Evolutionary conservation across 2,329 filamentous ascomycete genomes (phyloP).

Genomic region (Aspergillus oerlinghausenensis): DNA sequence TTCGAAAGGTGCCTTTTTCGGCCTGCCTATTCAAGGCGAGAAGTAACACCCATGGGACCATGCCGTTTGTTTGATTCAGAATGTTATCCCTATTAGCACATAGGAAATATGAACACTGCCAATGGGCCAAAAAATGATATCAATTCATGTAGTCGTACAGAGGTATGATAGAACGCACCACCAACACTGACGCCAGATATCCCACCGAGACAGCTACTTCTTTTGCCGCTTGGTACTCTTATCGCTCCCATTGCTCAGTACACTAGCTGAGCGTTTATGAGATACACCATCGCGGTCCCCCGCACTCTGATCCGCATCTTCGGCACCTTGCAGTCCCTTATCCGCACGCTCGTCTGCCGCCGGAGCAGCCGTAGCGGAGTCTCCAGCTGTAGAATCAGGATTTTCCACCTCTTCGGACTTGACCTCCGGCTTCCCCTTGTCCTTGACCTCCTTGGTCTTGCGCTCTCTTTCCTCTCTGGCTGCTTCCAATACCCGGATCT

Average conservation of each 20-base stretch:
- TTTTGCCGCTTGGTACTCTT: slow-evolving; percentile 50
- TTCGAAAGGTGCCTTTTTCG: background rate
- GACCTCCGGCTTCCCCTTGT: slow-evolving; percentile 27
- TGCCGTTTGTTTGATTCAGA: slow-evolving; percentile 7
- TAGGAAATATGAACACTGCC: background rate
- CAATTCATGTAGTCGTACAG: slow-evolving; percentile 30
- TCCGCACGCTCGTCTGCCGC: background rate
- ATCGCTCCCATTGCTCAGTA: slow-evolving; percentile 66
- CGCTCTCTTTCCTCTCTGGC: slow-evolving; percentile 37
- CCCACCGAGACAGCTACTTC: slow-evolving; percentile 26
- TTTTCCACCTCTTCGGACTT: slow-evolving; percentile 34
- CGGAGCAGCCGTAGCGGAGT: slow-evolving; percentile 9
- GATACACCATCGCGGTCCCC: slow-evolving; percentile 16
- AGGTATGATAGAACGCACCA: slow-evolving; percentile 21
- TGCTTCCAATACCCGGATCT: slow-evolving; percentile 45
- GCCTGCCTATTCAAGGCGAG: background rate
- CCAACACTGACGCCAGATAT: slow-evolving; percentile 3
- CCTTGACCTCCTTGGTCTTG: slow-evolving; percentile 27
- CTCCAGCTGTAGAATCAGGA: slow-evolving; percentile 12
- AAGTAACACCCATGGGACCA: background rate
- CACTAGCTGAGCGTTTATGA: slow-evolving; percentile 79
- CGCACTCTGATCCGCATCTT: slow-evolving; percentile 1
- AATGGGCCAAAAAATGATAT: slow-evolving; percentile 7
- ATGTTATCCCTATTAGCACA: slow-evolving; percentile 3
- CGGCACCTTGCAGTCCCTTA: slow-evolving; percentile 3